phyloP scores from a whole-genome alignment of 2,329 filamentous ascomycete genomes.

The Fusarium pseudograminearum region DNA sequence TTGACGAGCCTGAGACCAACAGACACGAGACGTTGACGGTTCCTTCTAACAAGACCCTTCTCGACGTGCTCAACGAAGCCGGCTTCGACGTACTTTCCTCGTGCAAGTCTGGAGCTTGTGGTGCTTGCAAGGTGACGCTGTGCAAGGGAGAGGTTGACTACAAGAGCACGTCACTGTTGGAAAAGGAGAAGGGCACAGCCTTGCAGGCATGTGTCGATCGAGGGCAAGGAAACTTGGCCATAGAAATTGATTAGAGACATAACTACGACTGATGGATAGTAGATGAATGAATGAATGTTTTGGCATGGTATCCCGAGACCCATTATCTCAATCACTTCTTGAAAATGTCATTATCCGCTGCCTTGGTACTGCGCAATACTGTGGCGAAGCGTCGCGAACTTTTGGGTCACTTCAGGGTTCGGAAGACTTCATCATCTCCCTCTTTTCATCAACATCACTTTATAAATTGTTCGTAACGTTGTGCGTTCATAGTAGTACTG shows the following conservation, averaged over 20 bases:
- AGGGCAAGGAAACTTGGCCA: not conserved
- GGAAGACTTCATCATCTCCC: rapidly evolving
- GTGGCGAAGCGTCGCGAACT: rapidly evolving
- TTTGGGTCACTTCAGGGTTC: rapidly evolving
- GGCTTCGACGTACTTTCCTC: not conserved
- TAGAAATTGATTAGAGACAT: not conserved
- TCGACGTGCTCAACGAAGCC: not conserved
- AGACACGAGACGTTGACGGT: not conserved
- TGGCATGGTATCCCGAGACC: too few relatives aligned
- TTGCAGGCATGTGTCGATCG: not conserved
- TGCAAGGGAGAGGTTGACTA: not conserved
- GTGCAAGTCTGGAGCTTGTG: not conserved
- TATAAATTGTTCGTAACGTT: too few relatives aligned
- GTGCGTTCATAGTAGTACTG: too few relatives aligned
- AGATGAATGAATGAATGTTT: too few relatives aligned
- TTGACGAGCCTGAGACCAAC: not conserved
- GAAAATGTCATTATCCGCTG: too few relatives aligned
- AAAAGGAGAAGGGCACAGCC: not conserved
- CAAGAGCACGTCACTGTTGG: not conserved
- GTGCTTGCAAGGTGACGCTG: not conserved
- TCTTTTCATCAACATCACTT: too few relatives aligned
- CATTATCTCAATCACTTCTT: too few relatives aligned
- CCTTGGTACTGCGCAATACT: too few relatives aligned
- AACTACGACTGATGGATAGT: rapidly evolving
- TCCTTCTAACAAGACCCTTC: not conserved